These are phyloP conservation scores for Aureobasidium sp. DNA, from an alignment of 2,329 filamentous ascomycete genomes.

Conservation along the genomic window DNA sequence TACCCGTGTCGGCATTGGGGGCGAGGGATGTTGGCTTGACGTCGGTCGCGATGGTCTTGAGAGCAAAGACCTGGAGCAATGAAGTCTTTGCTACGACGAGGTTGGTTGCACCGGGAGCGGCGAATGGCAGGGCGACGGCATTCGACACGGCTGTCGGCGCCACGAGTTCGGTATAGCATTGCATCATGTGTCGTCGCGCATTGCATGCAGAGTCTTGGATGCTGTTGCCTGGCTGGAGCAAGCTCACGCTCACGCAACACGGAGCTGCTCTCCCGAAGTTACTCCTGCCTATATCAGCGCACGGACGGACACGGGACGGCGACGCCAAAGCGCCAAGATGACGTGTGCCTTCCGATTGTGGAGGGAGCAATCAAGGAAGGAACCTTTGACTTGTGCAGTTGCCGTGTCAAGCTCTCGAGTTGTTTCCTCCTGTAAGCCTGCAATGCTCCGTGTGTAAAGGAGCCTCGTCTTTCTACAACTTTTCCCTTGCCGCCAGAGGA, in stretches of 20 bases:
- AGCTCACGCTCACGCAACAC: background rate
- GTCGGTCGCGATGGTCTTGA: slow-evolving; percentile 58
- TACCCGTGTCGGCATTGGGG: slow-evolving; percentile 12
- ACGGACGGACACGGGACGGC: background rate
- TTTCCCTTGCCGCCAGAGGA: background rate
- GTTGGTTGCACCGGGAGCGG: slow-evolving; percentile 67
- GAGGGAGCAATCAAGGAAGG: slow-evolving; percentile 7
- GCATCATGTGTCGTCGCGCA: slow-evolving; percentile 49
- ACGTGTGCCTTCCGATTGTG: background rate
- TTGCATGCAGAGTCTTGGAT: background rate
- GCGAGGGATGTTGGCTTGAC: slow-evolving; percentile 24
- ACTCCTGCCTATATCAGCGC: background rate
- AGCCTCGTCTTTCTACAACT: background rate
- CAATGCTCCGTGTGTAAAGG: background rate
- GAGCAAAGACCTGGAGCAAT: slow-evolving; percentile 80
- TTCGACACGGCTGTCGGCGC: slow-evolving; percentile 91
- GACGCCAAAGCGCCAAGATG: background rate
- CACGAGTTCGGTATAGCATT: slow-evolving; percentile 94
- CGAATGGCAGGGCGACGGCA: slow-evolving; percentile 70
- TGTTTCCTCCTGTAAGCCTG: background rate
- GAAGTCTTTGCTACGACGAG: slow-evolving; percentile 88
- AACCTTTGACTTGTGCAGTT: background rate
- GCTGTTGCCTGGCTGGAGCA: background rate
- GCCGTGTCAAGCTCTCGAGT: background rate
- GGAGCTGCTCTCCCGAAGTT: background rate